Evolutionary conservation across 305 asterid genomes (phyloP).

Genomic region (Fraxinus platypoda): DNA sequence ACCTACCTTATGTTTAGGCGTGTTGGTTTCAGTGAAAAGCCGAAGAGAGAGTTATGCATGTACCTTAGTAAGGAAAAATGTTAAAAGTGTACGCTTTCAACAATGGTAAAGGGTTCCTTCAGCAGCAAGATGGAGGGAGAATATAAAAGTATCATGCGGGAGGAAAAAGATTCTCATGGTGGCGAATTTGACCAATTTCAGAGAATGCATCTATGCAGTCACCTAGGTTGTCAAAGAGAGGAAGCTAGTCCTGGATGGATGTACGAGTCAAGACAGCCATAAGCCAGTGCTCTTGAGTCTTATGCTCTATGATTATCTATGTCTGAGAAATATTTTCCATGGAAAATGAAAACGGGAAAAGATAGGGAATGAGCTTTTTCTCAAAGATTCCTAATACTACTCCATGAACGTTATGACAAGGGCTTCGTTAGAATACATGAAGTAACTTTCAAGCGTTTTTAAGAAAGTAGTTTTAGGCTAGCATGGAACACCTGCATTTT

Average conservation of each 20-base stretch:
- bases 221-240: background rate
- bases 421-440: background rate
- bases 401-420: background rate
- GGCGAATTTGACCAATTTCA: background rate
- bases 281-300: background rate
- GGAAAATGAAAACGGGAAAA: background rate
- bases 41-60: background rate
- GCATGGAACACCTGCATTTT: background rate
- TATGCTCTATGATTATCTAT: background rate
- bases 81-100: background rate
- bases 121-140: background rate
- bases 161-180: background rate
- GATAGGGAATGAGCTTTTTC: background rate
- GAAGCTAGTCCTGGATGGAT: background rate
- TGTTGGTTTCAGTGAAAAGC: background rate
- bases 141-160: background rate
- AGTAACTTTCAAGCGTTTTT: background rate
- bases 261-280: background rate
- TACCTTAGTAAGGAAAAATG: background rate
- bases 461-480: background rate
- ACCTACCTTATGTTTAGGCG: background rate
- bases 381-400: background rate
- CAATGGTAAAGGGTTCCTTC: background rate
- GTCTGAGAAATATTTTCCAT: background rate
- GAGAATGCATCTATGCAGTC: background rate